Conservation (phyloP, 768 basidiomycete genomes). For the Russula virescens region DNA sequence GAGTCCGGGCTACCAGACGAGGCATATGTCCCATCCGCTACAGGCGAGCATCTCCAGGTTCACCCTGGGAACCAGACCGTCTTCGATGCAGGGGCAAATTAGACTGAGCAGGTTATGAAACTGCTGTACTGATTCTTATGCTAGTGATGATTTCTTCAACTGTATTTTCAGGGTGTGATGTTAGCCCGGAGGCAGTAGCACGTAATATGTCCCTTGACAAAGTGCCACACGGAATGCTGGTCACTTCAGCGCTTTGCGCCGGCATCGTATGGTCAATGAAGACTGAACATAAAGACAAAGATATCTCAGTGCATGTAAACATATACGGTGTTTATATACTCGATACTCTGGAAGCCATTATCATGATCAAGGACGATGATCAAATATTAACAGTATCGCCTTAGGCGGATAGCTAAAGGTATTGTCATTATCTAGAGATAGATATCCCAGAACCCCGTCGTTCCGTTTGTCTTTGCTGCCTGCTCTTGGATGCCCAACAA, state of each 20-base stretch:
- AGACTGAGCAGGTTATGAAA: not conserved
- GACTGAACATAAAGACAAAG: not conserved
- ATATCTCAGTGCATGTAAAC: not conserved
- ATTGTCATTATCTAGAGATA: conserved; percentile 43
- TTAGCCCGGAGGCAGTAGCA: not conserved
- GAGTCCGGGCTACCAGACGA: conserved; percentile 73
- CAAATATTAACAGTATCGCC: too few relatives aligned
- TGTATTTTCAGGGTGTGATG: not conserved
- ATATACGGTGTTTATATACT: not conserved
- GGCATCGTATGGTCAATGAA: too few relatives aligned
- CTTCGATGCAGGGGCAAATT: conserved; percentile 64
- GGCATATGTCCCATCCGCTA: conserved; percentile 69
- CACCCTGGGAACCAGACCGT: conserved; percentile 48
- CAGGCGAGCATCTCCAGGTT: conserved; percentile 51
- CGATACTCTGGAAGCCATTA: too few relatives aligned
- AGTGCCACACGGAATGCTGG: too few relatives aligned
- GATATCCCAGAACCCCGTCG: conserved; percentile 75
- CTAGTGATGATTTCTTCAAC: not conserved
- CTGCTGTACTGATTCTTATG: conserved; percentile 1
- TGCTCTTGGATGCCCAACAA: conserved; percentile 56
- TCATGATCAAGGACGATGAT: too few relatives aligned
- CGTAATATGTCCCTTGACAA: not conserved
- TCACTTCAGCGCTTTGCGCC: too few relatives aligned
- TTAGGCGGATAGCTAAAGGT: too few relatives aligned
- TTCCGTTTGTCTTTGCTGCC: conserved; percentile 69